Evolutionary conservation across 2,329 filamentous ascomycete genomes (phyloP).

Genomic region (Phaeosphaeria sp.): DNA sequence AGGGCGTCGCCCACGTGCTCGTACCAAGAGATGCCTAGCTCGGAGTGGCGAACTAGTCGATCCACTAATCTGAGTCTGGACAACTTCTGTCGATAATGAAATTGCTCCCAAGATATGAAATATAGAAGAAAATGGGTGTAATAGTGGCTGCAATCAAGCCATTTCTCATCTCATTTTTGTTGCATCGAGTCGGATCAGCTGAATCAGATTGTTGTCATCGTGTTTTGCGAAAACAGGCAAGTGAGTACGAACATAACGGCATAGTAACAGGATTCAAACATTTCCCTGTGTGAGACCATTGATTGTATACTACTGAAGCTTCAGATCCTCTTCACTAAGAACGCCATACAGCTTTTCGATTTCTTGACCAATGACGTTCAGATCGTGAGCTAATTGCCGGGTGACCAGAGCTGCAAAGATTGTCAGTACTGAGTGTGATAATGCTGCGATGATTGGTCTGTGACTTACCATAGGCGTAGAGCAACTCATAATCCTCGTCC

Average conservation of each 20-base stretch:
- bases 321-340: slow-evolving; percentile 66
- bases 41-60: not conserved
- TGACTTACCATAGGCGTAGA: slow-evolving; percentile 83
- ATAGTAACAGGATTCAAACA: not conserved
- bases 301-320: slow-evolving; percentile 48
- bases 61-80: not conserved
- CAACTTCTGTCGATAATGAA: not conserved
- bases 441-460: not conserved
- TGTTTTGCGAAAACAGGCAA: not conserved
- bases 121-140: not conserved
- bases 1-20: slow-evolving; percentile 4
- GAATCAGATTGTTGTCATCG: not conserved
- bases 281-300: not conserved
- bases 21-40: slow-evolving; percentile 4
- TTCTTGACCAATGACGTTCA: slow-evolving; percentile 60
- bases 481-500: slow-evolving; percentile 84
- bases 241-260: not conserved
- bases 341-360: slow-evolving; percentile 67
- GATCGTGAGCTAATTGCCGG: slow-evolving; percentile 64
- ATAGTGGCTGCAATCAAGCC: not conserved
- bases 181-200: too few relatives aligned
- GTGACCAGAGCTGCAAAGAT: slow-evolving; percentile 63
- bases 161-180: not conserved
- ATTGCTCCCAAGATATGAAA: not conserved
- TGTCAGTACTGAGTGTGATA: slow-evolving; percentile 9